A percentile compares a stretch with the other conserved stretches of the same genome.
Evolutionary conservation across 345 rosid genomes (phyloP).

Genomic region (Aurinia saxatilis): DNA sequence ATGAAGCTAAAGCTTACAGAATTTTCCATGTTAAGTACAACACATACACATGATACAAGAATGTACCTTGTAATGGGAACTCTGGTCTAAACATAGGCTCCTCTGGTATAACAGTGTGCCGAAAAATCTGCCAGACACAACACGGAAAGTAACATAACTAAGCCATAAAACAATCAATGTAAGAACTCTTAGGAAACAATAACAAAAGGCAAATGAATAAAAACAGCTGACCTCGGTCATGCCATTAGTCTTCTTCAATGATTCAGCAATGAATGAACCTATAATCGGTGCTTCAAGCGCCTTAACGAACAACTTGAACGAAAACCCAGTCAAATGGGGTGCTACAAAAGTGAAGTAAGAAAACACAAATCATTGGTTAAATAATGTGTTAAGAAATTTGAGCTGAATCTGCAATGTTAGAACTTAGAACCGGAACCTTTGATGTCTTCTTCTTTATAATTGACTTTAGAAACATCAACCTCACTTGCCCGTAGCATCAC

Average conservation of each 20-base stretch:
- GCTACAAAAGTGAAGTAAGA: conserved; percentile 35
- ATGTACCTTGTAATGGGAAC: conserved; percentile 71
- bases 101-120: conserved; percentile 66
- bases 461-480: conserved; percentile 45
- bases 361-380: background rate
- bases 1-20: background rate
- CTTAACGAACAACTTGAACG: conserved; percentile 51
- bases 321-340: conserved; percentile 67
- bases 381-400: background rate
- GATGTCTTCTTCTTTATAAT: conserved; percentile 41
- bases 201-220: background rate
- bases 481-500: conserved; percentile 48
- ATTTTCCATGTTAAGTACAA: background rate
- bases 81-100: conserved; percentile 84
- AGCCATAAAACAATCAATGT: background rate
- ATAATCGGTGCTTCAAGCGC: conserved; percentile 54
- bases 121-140: conserved; percentile 44
- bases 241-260: conserved; percentile 53
- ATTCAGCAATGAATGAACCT: conserved; percentile 46
- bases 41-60: background rate
- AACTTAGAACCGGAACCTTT: conserved; percentile 49
- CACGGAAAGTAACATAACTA: background rate
- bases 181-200: background rate
- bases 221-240: conserved; percentile 50
- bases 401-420: conserved; percentile 3